Percentiles rank a stretch among this genome's conserved stretches.
Conservation (phyloP, 192 early-diverging fungal genomes). For the Entomortierella lignicola region DNA sequence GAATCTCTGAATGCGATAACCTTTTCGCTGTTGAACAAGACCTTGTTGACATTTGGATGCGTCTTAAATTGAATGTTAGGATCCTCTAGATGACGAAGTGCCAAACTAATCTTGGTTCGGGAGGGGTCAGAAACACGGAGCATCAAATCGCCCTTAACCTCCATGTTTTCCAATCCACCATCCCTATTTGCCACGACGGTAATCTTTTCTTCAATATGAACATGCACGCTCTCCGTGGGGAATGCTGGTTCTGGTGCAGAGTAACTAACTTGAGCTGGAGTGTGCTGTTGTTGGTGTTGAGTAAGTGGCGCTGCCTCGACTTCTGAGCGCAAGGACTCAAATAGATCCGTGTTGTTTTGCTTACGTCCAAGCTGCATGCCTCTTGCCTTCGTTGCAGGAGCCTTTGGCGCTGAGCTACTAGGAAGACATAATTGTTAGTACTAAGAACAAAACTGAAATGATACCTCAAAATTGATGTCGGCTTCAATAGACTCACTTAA, state of each 20-base stretch:
- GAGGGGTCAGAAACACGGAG: constrained; percentile 81
- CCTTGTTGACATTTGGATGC: constrained; percentile 98
- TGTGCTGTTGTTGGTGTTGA: constrained; percentile 25
- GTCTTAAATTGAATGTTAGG: constrained; percentile 92
- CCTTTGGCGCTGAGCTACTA: constrained; percentile 53
- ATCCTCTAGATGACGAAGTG: constrained; percentile 69
- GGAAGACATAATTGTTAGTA: not conserved
- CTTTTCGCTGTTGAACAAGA: constrained; percentile 75
- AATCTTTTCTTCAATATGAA: constrained; percentile 91
- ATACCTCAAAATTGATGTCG: not conserved
- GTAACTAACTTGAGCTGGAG: constrained; percentile 19
- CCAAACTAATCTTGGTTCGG: constrained; percentile 71
- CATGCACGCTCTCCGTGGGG: constrained; percentile 82
- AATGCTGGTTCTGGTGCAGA: constrained; percentile 50
- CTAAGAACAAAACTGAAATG: not conserved
- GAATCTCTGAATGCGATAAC: constrained; percentile 87
- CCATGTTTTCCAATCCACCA: constrained; percentile 91
- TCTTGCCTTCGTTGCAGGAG: constrained; percentile 68
- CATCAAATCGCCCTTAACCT: constrained; percentile 92
- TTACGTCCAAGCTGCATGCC: constrained; percentile 98
- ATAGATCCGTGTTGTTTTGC: constrained; percentile 78
- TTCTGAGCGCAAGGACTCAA: constrained; percentile 88
- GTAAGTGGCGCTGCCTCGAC: constrained; percentile 60
- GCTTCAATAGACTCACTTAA: constrained; percentile 17
- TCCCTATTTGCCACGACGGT: constrained; percentile 86